Base-by-base conservation (phyloP, 2,329 filamentous ascomycete species). In the Pseudocercospora fuligena region DNA sequence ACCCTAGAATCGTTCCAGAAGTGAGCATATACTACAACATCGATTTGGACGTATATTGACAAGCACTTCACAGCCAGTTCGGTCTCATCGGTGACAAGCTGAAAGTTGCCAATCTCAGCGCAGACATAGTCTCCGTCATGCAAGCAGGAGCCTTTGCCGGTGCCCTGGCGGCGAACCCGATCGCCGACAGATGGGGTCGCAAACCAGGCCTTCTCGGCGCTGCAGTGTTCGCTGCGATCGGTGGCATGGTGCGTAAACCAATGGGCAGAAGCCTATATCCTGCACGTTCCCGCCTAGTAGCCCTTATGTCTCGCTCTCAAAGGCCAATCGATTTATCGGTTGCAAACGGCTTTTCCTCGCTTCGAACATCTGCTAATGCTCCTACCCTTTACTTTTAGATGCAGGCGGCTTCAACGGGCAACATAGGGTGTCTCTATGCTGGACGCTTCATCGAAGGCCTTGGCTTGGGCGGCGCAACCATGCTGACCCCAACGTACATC, bases 41-140 rank as follows among this genome's bases (percentile, higher is more conserved):
- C 14, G 19, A 46, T 12, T 19, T 46, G 40, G 14, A 12, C 14
- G 40, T 46, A 19, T 19, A 31, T 31, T 46, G 40, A 46, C 40
- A 19, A 46, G 5, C 14, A 19, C 7, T 46, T 5, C 16, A 19
- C 40, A 46, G 40, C 40, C 65, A 60, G 2, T 40, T 69, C 2
- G 60, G 63, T 29, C 29, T 47, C 47, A n/a, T 60, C 43, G 72
- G 74, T 19, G 72, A 80, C 27, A 74, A 77, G 31, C 77, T 81
- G 2, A 83, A 78, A 3, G 77, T 79, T 43, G 85, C 85, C 31
- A 84, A 88, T 70, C 80, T 90, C 57, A 85, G 85, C 56, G 87
- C 89, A 69, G 91, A 90, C 74, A 89, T 92, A 65, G 90, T 91
- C 29, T 90, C 88, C n/a, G 89, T 87, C 0, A 83, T 92, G 9